phyloP scores from a whole-genome alignment of 768 basidiomycete species.

The Pluteus cervinus region DNA sequence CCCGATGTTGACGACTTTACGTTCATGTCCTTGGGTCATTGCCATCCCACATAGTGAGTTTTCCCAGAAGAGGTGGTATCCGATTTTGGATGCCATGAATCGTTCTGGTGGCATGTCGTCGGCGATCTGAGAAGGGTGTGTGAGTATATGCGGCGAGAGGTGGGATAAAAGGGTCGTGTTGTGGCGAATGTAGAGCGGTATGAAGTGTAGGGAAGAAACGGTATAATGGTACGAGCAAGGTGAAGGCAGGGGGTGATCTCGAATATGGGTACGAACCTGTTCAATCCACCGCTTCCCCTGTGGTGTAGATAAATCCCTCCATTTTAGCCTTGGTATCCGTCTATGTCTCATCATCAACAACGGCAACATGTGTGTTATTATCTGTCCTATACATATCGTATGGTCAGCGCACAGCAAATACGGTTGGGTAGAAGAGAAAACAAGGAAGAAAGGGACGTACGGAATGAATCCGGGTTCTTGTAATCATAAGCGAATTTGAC shows the following conservation, averaged over 20 bases:
- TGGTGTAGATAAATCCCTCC: slow-evolving; percentile 56
- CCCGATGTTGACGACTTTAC: slow-evolving; percentile 76
- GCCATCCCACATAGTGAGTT: slow-evolving; percentile 76
- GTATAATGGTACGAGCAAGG: too few species aligned
- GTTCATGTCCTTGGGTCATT: slow-evolving; percentile 73
- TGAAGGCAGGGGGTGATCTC: neutral
- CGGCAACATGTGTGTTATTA: slow-evolving; percentile 71
- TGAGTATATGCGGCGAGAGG: too few species aligned
- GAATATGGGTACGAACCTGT: slow-evolving; percentile 36
- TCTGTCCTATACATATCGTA: slow-evolving; percentile 39
- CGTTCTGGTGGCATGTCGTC: slow-evolving; percentile 61
- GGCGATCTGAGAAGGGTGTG: slow-evolving; percentile 30
- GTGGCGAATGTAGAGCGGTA: too few species aligned
- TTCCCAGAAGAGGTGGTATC: slow-evolving; percentile 67
- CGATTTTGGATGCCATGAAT: slow-evolving; percentile 69
- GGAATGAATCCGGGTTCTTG: slow-evolving; percentile 55
- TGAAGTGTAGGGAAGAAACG: too few species aligned
- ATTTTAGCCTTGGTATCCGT: slow-evolving; percentile 69
- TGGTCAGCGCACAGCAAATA: slow-evolving; percentile 3
- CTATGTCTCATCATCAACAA: slow-evolving; percentile 84
- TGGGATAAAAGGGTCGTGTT: too few species aligned
- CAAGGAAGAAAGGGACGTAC: slow-evolving; percentile 35
- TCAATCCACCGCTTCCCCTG: slow-evolving; percentile 82
- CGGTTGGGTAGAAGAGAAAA: neutral
- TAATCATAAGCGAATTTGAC: slow-evolving; percentile 49